Percentiles rank a stretch among this genome's conserved stretches.
Evolutionary conservation across 352 stramenopile species (phyloP).

Genomic region (Pythium scleroteichum): DNA sequence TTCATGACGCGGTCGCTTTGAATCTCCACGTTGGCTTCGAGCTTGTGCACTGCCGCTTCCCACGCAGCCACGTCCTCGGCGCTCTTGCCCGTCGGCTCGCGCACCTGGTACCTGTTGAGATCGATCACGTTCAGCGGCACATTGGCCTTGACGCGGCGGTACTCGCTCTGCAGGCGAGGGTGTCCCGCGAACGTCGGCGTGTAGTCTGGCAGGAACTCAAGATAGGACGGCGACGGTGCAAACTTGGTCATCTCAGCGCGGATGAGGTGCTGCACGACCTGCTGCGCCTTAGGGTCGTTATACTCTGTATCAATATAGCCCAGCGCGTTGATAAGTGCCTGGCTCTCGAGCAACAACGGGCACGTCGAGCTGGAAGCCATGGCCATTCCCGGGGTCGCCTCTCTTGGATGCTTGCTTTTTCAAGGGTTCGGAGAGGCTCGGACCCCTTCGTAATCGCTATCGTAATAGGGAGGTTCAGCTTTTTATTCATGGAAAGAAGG

Average conservation of each 20-base stretch:
- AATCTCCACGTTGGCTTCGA: constrained; percentile 58
- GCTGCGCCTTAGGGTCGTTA: constrained; percentile 43
- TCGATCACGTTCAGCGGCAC: constrained; percentile 73
- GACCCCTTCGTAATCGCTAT: constrained; percentile 5
- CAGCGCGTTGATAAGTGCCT: constrained; percentile 69
- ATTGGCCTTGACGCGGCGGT: constrained; percentile 67
- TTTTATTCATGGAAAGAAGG: constrained; percentile 7
- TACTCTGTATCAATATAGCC: constrained; percentile 77
- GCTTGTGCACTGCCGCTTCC: constrained; percentile 49
- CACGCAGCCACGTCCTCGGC: constrained; percentile 48
- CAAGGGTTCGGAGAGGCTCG: background rate
- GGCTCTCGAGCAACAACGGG: constrained; percentile 61
- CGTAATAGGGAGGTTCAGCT: background rate
- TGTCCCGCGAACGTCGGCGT: constrained; percentile 51
- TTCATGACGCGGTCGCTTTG: constrained; percentile 69
- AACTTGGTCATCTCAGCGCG: constrained; percentile 75
- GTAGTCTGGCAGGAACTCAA: constrained; percentile 65
- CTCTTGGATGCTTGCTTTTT: background rate
- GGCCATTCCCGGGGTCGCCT: background rate
- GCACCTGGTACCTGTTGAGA: constrained; percentile 67
- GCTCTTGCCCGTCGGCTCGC: constrained; percentile 42
- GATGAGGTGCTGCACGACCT: constrained; percentile 67
- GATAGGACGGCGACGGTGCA: constrained; percentile 47
- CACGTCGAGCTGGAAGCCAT: constrained; percentile 40
- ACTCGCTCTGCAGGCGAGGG: constrained; percentile 63